Evolutionary conservation across 805 yeast genomes (phyloP), one percentile per base, ranked within the genome.

Genomic region (Clavispora carvajalis): DNA sequence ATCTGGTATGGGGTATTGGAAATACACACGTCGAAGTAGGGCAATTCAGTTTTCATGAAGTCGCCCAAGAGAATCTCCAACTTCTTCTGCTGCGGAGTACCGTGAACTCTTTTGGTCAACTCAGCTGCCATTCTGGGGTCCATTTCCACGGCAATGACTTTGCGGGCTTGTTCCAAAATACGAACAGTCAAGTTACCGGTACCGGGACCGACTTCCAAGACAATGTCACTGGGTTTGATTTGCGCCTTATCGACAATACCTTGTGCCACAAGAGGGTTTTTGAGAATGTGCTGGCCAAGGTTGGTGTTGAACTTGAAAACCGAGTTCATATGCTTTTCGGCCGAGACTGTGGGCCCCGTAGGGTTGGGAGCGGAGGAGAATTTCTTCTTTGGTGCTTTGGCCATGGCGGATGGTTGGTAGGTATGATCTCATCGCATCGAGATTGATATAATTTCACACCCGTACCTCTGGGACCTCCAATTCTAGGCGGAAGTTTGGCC

Each of bases 91-190:
- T 77, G 83, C 1, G 96, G 90, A n/a, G 95, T 91, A 10, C 97
- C 97, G 56, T 88, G 96, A 12, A 93, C 98, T 71, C 99, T 82
- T 62, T 93, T 93, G 9, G 97, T 88, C 54, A 93, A 73, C 64
- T 93, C 99, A 0, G 98, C 98, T 2, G 98, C 99, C 99, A 93
- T 93, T 67, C 97, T 74, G n/a, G 99, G 99, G 67, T 93, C 99
- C 88, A 90, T 90, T 68, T 93, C 99, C 39, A 86, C 93, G 0
- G 98, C 99, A 36, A 87, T 77, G n/a, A 91, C 97, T 53, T 87
- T 89, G 42, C 86, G 74, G 0, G 97, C 98, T 61, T 89, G 84
- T 53, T 91, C 97, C 40, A 93, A 65, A 26, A 93, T 93, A 46
- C 95, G 74, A 26, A 91, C 95, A 0, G 99, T 93, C 65, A 93